Evolutionary conservation across 75 land plant genomes (phyloP).

Genomic region (Chamaecyparis obtusa): DNA sequence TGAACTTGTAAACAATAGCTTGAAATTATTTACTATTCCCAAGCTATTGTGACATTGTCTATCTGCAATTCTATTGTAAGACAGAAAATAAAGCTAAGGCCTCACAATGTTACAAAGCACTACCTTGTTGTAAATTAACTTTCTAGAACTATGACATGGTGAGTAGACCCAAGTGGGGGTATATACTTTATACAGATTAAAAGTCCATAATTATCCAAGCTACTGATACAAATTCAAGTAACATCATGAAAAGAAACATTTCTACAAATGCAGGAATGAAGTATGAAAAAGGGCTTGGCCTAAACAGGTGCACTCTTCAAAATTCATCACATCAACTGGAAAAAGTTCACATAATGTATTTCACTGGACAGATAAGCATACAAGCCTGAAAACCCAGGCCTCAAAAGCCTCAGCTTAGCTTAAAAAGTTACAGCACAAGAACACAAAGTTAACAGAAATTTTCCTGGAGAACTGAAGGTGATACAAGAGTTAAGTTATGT

Average conservation of each 20-base stretch:
- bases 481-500: background rate
- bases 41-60: no score
- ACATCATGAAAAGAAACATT: background rate
- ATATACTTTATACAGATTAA: background rate
- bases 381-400: background rate
- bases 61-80: background rate
- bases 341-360: background rate
- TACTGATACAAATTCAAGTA: background rate
- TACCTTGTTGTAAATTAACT: background rate
- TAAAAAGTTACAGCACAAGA: background rate
- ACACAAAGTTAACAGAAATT: background rate
- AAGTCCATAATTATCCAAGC: background rate
- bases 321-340: background rate
- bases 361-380: background rate
- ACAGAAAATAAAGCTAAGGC: background rate
- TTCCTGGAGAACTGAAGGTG: background rate
- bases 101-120: background rate
- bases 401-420: background rate
- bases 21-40: background rate
- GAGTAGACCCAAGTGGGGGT: background rate
- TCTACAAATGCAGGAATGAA: background rate
- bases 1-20: background rate
- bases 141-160: background rate
- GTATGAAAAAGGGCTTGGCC: background rate
- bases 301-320: background rate